Evolutionary conservation across 2,329 filamentous ascomycete species (phyloP).

Genomic region (Fusarium torreyae): DNA sequence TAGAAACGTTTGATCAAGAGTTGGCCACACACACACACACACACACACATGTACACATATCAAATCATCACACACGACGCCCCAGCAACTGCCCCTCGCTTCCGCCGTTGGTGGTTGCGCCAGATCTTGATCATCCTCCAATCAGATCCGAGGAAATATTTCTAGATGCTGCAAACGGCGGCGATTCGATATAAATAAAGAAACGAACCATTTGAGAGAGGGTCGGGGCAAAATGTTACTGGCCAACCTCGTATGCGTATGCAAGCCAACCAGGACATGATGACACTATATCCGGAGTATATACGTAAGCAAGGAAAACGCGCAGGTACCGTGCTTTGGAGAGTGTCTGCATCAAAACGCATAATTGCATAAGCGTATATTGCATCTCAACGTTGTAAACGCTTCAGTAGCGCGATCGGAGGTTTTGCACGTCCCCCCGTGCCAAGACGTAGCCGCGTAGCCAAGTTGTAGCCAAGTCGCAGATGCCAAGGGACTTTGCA

Average conservation of each 20-base stretch:
- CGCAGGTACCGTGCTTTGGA: not conserved
- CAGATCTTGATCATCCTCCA: conserved; percentile 29
- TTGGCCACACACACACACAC: not conserved
- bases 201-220: conserved; percentile 24
- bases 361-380: conserved; percentile 17
- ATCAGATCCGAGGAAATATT: conserved; percentile 10
- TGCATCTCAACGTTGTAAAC: not conserved
- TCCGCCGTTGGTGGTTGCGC: conserved; percentile 31
- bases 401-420: conserved; percentile 12
- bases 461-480: not conserved
- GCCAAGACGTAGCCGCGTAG: conserved; percentile 10
- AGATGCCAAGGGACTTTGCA: conserved; percentile 28
- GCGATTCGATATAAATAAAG: conserved; percentile 31
- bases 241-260: conserved; percentile 6
- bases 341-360: conserved; percentile 20
- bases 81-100: not conserved
- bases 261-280: conserved; percentile 29
- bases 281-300: conserved; percentile 1
- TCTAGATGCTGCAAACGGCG: conserved; percentile 20
- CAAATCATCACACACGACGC: not conserved
- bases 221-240: conserved; percentile 14
- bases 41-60: not conserved
- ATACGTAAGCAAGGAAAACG: not conserved
- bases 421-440: conserved; percentile 15
- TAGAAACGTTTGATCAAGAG: conserved; percentile 15